Conservation (phyloP, 169 alveolate genomes). For the Toxoplasma gondii region DNA sequence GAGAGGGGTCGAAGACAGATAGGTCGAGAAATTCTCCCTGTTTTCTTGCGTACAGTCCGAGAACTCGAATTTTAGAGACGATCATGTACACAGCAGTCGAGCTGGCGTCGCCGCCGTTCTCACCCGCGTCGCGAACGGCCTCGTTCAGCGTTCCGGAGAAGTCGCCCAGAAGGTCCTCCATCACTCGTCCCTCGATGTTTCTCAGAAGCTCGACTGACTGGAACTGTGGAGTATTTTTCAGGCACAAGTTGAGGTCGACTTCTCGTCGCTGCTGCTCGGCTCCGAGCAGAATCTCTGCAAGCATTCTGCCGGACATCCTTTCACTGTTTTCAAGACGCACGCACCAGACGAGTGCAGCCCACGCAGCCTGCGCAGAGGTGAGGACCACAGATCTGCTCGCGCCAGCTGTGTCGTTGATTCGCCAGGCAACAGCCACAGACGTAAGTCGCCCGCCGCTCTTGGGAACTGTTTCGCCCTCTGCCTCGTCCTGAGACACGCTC, state of each 20-base stretch:
- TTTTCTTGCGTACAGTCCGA: constrained; percentile 42
- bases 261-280: constrained; percentile 39
- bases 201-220: background rate
- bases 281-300: constrained; percentile 22
- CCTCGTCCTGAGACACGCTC: background rate
- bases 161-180: constrained; percentile 51
- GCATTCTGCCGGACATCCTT: background rate
- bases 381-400: constrained; percentile 4
- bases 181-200: background rate
- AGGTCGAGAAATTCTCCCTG: constrained; percentile 41
- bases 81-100: constrained; percentile 39
- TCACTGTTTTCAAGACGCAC: constrained; percentile 54
- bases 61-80: constrained; percentile 9
- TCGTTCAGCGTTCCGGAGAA: constrained; percentile 15
- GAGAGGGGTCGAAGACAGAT: constrained; percentile 33
- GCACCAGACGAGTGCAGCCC: constrained; percentile 59
- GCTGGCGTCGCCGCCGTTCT: constrained; percentile 25
- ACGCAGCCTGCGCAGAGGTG: constrained; percentile 49
- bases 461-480: background rate
- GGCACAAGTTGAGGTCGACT: background rate
- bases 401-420: constrained; percentile 7
- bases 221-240: constrained; percentile 15
- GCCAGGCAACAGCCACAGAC: background rate
- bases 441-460: background rate
- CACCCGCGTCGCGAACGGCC: background rate